Evolutionary conservation across 2,329 filamentous ascomycete genomes (phyloP), one percentile per base, ranked within the genome.

Genomic region (Aspergillus sp.): DNA sequence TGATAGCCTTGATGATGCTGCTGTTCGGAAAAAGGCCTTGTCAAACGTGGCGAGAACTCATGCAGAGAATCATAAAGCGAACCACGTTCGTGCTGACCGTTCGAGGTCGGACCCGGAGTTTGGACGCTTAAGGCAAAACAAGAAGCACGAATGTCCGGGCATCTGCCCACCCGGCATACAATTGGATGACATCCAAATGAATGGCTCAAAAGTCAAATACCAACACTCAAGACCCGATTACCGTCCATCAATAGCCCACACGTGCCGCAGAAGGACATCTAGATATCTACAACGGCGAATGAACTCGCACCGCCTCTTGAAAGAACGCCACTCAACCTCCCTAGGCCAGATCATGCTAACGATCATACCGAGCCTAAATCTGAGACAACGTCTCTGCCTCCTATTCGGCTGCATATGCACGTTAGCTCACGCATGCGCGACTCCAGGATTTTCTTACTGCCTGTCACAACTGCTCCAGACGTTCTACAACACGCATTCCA

Each of bases 401-500:
- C 24, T 86, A 0, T 49, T 81, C 2, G 89, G 85, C 1, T 71
- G 90, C 9, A n/a, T 81, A 0, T 78, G 81, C 42, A 84, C 86
- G 26, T 61, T 87, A 1, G 60, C 86, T 0, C 84, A 89, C 44
- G 86, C 89, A 3, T 82, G 79, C 3, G 79, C 82, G 22, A 88
- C 87, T 0, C 89, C 91, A 0, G 74, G 83, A 0, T 96, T 96
- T 61, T 87, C 90, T 0, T 90, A 82, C 65, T 77, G 88, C 8
- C 85, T 96, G 47, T 83, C 90, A 0, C 82, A 86, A 51, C 79
- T 96, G 0, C 79, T 95, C 0, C 73, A 76, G 2, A 85, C 85
- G 0, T 90, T 94, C 66, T 89, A 87, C 70, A 68, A 80, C 0
- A 63, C 76, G 0, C 69, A 69, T 0, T 72, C 79, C 46, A 79